Evolutionary conservation across 2,329 filamentous ascomycete species (phyloP).

Genomic region (Xylariaceae sp.): DNA sequence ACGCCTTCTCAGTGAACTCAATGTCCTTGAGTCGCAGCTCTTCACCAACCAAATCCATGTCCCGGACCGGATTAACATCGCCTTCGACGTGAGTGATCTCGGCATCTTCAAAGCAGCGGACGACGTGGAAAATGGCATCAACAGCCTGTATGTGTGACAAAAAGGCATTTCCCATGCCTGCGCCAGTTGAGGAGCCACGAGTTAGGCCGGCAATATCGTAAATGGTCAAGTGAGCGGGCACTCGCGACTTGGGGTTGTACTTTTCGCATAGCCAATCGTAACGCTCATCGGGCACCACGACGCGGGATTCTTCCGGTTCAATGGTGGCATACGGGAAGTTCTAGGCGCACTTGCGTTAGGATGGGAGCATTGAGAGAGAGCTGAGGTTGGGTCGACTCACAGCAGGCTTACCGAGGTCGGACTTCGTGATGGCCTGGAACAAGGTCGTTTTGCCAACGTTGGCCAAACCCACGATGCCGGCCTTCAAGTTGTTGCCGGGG

Average conservation of each 20-base stretch:
- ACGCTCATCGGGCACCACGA: conserved; percentile 92
- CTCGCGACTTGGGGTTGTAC: conserved; percentile 95
- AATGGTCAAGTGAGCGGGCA: conserved; percentile 96
- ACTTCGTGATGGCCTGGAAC: conserved; percentile 99
- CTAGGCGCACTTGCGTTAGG: conserved; percentile 44
- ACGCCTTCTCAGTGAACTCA: conserved; percentile 94
- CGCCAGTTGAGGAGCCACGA: conserved; percentile 92
- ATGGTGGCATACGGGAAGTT: conserved; percentile 99
- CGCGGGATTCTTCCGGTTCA: conserved; percentile 95
- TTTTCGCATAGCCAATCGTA: conserved; percentile 95
- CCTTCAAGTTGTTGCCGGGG: conserved; percentile 97
- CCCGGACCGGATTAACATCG: conserved; percentile 91
- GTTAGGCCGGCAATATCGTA: conserved; percentile 99
- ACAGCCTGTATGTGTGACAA: conserved; percentile 97
- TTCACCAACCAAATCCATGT: conserved; percentile 94
- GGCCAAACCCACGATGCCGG: conserved; percentile 98
- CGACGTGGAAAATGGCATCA: conserved; percentile 96
- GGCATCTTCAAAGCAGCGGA: conserved; percentile 96
- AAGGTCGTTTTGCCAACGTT: conserved; percentile 99
- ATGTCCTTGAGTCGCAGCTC: conserved; percentile 98
- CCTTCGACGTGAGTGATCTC: conserved; percentile 99
- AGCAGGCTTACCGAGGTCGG: conserved; percentile 93
- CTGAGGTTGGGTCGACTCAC: conserved; percentile 51
- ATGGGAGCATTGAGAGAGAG: conserved; percentile 25
- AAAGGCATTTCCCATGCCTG: conserved; percentile 96